These are phyloP conservation scores for Aurantiochytrium sp. DNA, from an alignment of 108 stramenopile species.

Conservation along the genomic window DNA sequence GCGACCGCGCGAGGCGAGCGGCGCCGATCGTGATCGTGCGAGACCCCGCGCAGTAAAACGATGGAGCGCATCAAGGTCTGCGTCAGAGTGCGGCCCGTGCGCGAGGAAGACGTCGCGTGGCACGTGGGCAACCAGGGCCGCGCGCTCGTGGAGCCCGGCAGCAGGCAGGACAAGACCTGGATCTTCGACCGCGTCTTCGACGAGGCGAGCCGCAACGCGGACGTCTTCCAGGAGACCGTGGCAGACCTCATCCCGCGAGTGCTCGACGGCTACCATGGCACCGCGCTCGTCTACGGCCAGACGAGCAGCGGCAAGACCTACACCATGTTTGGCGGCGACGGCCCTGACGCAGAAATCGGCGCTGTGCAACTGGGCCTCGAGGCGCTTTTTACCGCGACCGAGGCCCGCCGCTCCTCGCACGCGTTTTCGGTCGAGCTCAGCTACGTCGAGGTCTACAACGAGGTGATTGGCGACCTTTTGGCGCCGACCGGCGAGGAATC, in stretches of 20 bases:
- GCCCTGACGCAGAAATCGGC: neutral
- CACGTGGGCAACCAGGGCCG: neutral
- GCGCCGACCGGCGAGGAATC: neutral
- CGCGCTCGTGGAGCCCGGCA: neutral
- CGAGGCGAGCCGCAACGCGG: neutral
- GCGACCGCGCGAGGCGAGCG: no score
- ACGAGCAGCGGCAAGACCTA: slow-evolving; percentile 27
- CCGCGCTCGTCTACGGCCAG: slow-evolving; percentile 16
- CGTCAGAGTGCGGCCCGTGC: neutral
- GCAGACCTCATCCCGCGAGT: neutral
- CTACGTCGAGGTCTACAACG: slow-evolving; percentile 27
- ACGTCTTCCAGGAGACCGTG: neutral
- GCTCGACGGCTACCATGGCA: neutral
- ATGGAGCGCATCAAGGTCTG: neutral
- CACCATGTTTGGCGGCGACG: slow-evolving; percentile 18
- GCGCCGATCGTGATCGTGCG: no score
- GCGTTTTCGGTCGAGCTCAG: neutral
- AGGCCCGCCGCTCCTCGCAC: neutral
- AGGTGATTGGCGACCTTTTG: slow-evolving; percentile 18
- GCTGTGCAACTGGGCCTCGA: slow-evolving; percentile 19
- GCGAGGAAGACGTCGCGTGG: neutral
- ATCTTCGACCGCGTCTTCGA: neutral
- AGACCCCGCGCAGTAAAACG: no score
- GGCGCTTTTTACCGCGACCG: neutral
- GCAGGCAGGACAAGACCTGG: slow-evolving; percentile 3